A percentile compares a stretch with the other conserved stretches of the same genome.
Conservation (phyloP, 2,329 filamentous ascomycete species). For the Pezizomycotina sp. region DNA sequence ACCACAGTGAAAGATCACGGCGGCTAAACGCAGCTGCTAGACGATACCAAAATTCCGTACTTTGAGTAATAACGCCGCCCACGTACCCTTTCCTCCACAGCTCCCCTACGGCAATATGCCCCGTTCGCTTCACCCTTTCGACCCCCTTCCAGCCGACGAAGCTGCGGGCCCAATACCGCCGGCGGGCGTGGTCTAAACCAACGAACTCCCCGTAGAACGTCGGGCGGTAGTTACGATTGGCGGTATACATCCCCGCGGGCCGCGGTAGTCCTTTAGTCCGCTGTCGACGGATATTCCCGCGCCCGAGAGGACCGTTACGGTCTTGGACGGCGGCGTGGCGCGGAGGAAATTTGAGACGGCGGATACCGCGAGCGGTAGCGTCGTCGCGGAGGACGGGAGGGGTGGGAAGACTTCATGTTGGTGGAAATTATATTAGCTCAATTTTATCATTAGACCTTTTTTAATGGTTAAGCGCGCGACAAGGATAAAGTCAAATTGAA, state of each 20-base stretch:
- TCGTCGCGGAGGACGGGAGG: conserved; percentile 54
- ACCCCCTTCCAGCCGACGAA: conserved; percentile 85
- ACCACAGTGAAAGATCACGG: not conserved
- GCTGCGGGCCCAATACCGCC: conserved; percentile 72
- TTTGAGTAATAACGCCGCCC: conserved; percentile 72
- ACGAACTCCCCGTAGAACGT: conserved; percentile 90
- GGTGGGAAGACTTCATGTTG: conserved; percentile 39
- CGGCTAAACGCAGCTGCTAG: not conserved
- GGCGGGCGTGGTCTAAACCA: conserved; percentile 61
- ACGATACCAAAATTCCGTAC: conserved; percentile 26
- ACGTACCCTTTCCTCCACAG: conserved; percentile 58
- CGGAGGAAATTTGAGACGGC: conserved; percentile 64
- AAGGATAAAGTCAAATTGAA: not conserved
- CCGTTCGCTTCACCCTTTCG: conserved; percentile 53
- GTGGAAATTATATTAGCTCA: not conserved
- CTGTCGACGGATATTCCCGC: conserved; percentile 89
- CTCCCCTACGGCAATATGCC: conserved; percentile 59
- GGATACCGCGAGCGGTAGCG: conserved; percentile 54
- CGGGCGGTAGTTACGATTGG: conserved; percentile 77
- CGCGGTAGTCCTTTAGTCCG: conserved; percentile 82
- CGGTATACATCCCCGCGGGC: conserved; percentile 78
- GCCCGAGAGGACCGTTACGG: conserved; percentile 54
- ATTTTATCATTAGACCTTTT: not conserved
- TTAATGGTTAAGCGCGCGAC: not conserved
- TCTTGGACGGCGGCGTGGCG: conserved; percentile 38